phyloP scores from a whole-genome alignment of 331 rosid species.

The Acacia concinna region DNA sequence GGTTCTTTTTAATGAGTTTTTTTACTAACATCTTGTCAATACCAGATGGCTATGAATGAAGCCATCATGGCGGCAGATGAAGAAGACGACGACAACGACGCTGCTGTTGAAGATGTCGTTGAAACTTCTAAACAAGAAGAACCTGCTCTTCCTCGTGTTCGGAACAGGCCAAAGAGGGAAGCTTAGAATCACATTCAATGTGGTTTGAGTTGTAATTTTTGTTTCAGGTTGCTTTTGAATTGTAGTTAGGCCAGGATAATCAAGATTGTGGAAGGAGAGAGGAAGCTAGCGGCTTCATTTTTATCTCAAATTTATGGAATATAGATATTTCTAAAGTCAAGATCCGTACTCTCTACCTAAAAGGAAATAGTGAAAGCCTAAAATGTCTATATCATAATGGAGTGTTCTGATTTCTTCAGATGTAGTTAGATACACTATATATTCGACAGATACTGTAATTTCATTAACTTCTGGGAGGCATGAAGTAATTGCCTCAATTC shows the following conservation, averaged over 20 bases:
- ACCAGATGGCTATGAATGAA: conserved; percentile 63
- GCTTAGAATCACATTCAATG: conserved; percentile 27
- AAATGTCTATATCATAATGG: background rate
- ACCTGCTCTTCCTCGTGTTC: conserved; percentile 55
- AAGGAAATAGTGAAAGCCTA: conserved; percentile 3
- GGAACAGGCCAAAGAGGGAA: conserved; percentile 75
- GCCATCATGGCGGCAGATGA: conserved; percentile 61
- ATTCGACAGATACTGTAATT: background rate
- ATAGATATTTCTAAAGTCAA: background rate
- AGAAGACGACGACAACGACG: conserved; percentile 36
- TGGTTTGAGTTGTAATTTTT: background rate
- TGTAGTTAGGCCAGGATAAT: conserved; percentile 8
- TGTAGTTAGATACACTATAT: conserved; percentile 14
- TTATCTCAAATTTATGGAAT: conserved; percentile 15
- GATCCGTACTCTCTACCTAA: background rate
- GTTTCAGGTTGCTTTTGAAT: conserved; percentile 18
- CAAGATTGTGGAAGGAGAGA: conserved; percentile 12
- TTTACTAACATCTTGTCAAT: conserved; percentile 13
- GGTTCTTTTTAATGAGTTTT: background rate
- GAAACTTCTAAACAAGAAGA: conserved; percentile 39
- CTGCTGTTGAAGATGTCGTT: conserved; percentile 25
- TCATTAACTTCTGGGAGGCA: background rate
- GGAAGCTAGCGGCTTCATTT: conserved; percentile 27
- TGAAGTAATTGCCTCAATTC: background rate
- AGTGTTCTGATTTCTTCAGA: conserved; percentile 8